phyloP scores from a whole-genome alignment of 2,329 filamentous ascomycete genomes.

The Aureobasidium sp. region DNA sequence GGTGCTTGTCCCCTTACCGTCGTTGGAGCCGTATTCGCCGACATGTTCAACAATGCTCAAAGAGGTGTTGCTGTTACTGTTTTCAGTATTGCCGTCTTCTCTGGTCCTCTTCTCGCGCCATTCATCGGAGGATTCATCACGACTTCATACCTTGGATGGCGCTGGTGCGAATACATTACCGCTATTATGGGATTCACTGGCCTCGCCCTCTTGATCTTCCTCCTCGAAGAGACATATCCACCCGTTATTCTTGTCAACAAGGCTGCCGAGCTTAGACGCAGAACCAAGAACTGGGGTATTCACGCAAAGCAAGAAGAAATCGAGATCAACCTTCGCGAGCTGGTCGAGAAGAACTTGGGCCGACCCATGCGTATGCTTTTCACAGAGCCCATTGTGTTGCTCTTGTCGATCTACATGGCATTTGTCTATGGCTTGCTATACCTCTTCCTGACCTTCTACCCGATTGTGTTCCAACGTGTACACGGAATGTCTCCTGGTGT shows the following conservation, averaged over 20 bases:
- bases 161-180: conserved; percentile 42
- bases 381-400: conserved; percentile 41
- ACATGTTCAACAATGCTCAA: conserved; percentile 43
- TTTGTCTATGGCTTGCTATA: conserved; percentile 55
- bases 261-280: conserved; percentile 43
- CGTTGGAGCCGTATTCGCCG: conserved; percentile 44
- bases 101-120: conserved; percentile 26
- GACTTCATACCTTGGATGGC: conserved; percentile 36
- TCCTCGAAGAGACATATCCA: conserved; percentile 50
- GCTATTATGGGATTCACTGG: conserved; percentile 48
- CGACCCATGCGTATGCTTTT: conserved; percentile 40
- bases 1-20: conserved; percentile 37
- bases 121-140: conserved; percentile 27
- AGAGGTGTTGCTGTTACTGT: conserved; percentile 26
- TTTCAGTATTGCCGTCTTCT: conserved; percentile 29
- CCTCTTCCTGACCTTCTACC: conserved; percentile 77
- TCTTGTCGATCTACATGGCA: conserved; percentile 38
- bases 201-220: conserved; percentile 41
- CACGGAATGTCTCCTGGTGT: conserved; percentile 63
- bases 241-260: conserved; percentile 50
- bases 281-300: conserved; percentile 52
- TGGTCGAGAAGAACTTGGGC: conserved; percentile 29
- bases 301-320: conserved; percentile 42
- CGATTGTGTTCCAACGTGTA: conserved; percentile 64
- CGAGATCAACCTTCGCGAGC: conserved; percentile 29